Conservation (phyloP, 768 basidiomycete species). For the Termitomyces sp. region DNA sequence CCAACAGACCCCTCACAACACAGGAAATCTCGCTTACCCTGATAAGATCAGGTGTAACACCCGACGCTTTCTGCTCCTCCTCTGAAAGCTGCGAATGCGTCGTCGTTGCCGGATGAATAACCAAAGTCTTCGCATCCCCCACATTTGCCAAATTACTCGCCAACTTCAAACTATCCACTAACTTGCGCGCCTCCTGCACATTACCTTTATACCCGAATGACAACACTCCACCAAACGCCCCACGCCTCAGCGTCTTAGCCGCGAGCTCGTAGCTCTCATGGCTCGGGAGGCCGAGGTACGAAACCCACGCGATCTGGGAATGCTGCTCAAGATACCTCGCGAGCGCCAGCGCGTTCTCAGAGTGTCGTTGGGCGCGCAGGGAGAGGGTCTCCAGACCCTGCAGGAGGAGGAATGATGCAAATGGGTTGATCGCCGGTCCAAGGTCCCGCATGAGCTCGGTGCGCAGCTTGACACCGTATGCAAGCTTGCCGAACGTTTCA, state of each 20-base stretch:
- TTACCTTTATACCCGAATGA: constrained; percentile 74
- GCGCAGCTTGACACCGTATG: constrained; percentile 65
- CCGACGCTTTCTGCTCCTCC: constrained; percentile 57
- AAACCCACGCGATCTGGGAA: constrained; percentile 70
- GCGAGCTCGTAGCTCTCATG: constrained; percentile 57
- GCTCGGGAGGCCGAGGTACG: constrained; percentile 50
- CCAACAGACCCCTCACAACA: neutral
- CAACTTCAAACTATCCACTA: constrained; percentile 69
- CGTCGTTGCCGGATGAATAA: constrained; percentile 75
- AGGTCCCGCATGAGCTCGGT: constrained; percentile 23
- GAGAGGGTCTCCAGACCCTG: constrained; percentile 71
- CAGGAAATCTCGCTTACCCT: constrained; percentile 38
- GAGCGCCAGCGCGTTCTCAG: constrained; percentile 65
- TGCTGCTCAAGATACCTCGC: constrained; percentile 62
- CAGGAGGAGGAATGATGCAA: too few species aligned
- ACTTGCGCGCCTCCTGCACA: constrained; percentile 43
- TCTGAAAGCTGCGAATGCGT: constrained; percentile 68
- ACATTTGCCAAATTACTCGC: constrained; percentile 75
- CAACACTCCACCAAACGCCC: constrained; percentile 63
- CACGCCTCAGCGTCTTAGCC: too few species aligned
- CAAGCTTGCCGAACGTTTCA: constrained; percentile 59
- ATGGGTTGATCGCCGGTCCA: too few species aligned
- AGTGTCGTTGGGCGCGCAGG: constrained; percentile 67
- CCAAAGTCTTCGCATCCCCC: constrained; percentile 72
- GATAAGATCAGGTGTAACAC: constrained; percentile 74